Conservation (phyloP, 2,329 filamentous ascomycete species). For the Colletotrichum scovillei region DNA sequence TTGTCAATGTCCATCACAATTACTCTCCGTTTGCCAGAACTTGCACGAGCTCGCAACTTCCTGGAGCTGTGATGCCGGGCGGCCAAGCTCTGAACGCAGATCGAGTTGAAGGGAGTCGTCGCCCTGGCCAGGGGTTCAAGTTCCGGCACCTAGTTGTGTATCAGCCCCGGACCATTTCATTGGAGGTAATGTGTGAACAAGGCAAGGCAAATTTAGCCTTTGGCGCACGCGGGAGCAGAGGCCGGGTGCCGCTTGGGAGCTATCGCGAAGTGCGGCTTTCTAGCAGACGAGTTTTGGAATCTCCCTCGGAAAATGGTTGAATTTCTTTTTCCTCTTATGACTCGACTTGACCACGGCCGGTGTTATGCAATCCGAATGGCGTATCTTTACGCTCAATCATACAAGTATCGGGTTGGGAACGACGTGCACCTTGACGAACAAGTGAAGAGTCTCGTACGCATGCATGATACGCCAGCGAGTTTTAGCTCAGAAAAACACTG, state of each 20-base stretch:
- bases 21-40: neutral
- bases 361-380: neutral
- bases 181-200: neutral
- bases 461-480: neutral
- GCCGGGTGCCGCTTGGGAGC: neutral
- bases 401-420: neutral
- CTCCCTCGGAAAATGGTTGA: neutral
- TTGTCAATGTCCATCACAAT: constrained; percentile 3
- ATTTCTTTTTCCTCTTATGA: neutral
- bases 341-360: neutral
- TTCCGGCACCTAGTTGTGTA: neutral
- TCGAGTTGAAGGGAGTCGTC: constrained; percentile 8
- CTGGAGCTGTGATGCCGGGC: constrained; percentile 16
- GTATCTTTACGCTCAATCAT: neutral
- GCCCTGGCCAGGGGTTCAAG: constrained; percentile 24
- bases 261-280: neutral
- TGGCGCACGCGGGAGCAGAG: neutral
- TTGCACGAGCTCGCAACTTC: neutral
- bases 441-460: neutral
- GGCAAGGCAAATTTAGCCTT: neutral
- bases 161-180: neutral
- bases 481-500: neutral
- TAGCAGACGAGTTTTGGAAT: neutral
- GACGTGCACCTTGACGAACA: neutral
- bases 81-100: constrained; percentile 7